Conservation (phyloP, 352 stramenopile species). For the Poterioochromonas sp. region DNA sequence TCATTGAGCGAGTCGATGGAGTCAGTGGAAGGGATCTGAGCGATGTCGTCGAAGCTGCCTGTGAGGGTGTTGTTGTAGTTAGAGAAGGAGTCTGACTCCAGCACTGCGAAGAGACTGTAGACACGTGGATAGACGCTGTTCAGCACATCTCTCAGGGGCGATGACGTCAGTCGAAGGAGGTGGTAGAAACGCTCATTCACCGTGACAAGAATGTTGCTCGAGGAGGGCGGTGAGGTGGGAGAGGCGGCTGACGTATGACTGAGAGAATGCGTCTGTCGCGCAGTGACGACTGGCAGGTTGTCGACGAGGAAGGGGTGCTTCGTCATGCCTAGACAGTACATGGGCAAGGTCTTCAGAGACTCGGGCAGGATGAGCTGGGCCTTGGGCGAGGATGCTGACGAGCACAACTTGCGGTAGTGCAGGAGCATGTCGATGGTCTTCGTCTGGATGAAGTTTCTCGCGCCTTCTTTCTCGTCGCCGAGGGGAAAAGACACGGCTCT, state of each 20-base stretch:
- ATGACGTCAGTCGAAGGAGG: not conserved
- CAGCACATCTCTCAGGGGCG: not conserved
- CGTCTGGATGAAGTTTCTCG: not conserved
- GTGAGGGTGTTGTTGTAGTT: not conserved
- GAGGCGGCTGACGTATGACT: not conserved
- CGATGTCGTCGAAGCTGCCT: not conserved
- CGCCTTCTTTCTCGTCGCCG: not conserved
- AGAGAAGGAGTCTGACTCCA: not conserved
- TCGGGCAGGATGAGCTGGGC: slow-evolving; percentile 29
- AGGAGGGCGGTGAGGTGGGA: not conserved
- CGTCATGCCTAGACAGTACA: slow-evolving; percentile 1
- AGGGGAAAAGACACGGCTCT: not conserved
- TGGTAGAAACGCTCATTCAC: not conserved
- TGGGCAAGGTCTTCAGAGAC: slow-evolving; percentile 15
- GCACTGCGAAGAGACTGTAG: not conserved
- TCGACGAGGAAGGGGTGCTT: slow-evolving; percentile 20
- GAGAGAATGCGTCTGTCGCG: too few relatives aligned
- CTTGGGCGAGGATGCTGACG: not conserved
- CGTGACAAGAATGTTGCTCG: not conserved
- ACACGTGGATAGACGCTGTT: not conserved
- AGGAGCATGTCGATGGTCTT: not conserved
- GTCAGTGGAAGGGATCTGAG: not conserved
- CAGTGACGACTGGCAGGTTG: too few relatives aligned
- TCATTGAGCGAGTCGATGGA: not conserved
- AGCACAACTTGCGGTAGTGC: not conserved